A percentile compares a stretch with the other conserved stretches of the same genome.
phyloP scores from a whole-genome alignment of 2,329 filamentous ascomycete genomes.

The Colletotrichum tropicicola region DNA sequence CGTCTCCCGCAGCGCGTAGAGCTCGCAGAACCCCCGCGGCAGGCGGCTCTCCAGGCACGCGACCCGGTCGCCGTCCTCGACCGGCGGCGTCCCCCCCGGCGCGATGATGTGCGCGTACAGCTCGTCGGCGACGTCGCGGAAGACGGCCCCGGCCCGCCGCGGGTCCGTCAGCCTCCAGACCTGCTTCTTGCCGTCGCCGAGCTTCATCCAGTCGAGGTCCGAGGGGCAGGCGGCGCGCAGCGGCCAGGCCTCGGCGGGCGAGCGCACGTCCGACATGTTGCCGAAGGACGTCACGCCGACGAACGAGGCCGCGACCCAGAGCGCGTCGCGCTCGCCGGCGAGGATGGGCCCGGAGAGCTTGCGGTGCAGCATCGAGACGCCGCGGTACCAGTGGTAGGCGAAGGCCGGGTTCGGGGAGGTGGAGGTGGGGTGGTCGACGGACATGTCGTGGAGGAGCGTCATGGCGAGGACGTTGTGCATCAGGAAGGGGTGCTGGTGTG shows the following conservation, averaged over 20 bases:
- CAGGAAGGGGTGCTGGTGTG: constrained; percentile 56
- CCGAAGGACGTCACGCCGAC: constrained; percentile 56
- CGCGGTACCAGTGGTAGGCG: constrained; percentile 57
- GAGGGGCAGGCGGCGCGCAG: constrained; percentile 49
- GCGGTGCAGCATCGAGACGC: constrained; percentile 55
- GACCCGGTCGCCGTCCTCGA: constrained; percentile 33
- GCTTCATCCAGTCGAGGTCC: constrained; percentile 67
- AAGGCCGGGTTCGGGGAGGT: constrained; percentile 42
- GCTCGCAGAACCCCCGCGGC: constrained; percentile 39
- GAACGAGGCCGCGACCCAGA: constrained; percentile 57
- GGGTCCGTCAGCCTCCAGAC: constrained; percentile 63
- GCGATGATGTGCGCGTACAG: constrained; percentile 24
- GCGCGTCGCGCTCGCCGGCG: constrained; percentile 51
- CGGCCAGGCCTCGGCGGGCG: constrained; percentile 63
- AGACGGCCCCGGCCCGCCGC: constrained; percentile 55
- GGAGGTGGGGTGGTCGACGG: constrained; percentile 38
- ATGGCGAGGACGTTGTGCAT: constrained; percentile 63
- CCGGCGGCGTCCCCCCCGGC: not conserved
- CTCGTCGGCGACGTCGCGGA: constrained; percentile 41
- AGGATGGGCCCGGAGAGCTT: constrained; percentile 46
- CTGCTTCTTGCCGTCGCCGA: constrained; percentile 63
- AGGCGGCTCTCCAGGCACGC: constrained; percentile 34
- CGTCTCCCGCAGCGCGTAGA: constrained; percentile 37
- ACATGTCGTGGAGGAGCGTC: constrained; percentile 62
- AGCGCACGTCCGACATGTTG: constrained; percentile 47